These are phyloP conservation scores for Gynostemma pentaphyllum DNA, from an alignment of 306 rosid species.

Conservation along the genomic window DNA sequence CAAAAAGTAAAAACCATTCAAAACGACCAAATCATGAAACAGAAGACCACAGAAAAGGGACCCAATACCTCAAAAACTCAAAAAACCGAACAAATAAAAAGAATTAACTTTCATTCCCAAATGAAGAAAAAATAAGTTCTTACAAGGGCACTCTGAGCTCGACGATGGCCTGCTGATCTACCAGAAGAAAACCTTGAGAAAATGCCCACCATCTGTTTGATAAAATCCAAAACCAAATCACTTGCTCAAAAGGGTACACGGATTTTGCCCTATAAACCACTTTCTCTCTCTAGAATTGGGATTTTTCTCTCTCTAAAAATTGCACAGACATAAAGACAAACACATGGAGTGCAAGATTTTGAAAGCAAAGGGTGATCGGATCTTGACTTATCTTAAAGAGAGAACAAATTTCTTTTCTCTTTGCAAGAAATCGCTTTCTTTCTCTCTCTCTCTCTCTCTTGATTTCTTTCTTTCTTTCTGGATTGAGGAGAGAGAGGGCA, in stretches of 20 bases:
- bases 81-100: not conserved
- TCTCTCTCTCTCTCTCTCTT: conserved; percentile 8
- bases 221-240: conserved; percentile 17
- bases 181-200: conserved; percentile 81
- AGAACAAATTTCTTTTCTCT: not conserved
- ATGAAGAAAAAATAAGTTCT: conserved; percentile 16
- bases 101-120: not conserved
- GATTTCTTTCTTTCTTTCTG: no score
- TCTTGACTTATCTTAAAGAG: conserved; percentile 3
- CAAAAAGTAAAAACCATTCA: not conserved
- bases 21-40: not conserved
- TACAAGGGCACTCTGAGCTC: conserved; percentile 91
- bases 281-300: not conserved
- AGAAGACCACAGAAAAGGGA: not conserved
- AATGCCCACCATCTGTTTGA: conserved; percentile 62
- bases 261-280: not conserved
- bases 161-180: conserved; percentile 63
- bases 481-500: not conserved
- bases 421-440: conserved; percentile 14
- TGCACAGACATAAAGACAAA: not conserved
- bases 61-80: not conserved
- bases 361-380: conserved; percentile 6
- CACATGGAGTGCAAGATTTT: not conserved
- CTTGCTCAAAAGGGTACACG: not conserved
- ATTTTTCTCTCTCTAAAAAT: not conserved